Conservation (phyloP, 2,329 filamentous ascomycete genomes). For the Calonectria pseudoreteaudii region DNA sequence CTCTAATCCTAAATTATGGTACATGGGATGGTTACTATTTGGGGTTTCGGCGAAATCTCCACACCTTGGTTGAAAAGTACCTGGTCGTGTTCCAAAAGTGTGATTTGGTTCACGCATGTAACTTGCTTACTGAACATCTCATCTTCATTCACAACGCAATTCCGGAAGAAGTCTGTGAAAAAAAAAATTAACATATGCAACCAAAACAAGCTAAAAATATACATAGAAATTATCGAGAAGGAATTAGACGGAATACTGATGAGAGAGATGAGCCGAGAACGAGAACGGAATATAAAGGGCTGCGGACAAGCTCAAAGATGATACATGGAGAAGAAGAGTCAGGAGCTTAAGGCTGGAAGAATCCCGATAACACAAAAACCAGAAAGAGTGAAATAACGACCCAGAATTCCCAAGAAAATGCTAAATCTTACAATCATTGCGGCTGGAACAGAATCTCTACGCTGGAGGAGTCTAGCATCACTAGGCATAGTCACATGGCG, state of each 20-base stretch:
- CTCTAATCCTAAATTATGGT: not conserved
- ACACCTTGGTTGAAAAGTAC: not conserved
- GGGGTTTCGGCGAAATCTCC: not conserved
- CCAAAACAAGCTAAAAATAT: too few relatives aligned
- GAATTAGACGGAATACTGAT: not conserved
- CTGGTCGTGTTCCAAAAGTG: not conserved
- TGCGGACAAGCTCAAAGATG: too few relatives aligned
- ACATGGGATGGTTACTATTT: not conserved
- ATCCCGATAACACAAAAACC: too few relatives aligned
- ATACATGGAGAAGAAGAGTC: too few relatives aligned
- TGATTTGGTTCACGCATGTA: too few relatives aligned
- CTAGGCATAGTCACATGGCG: not conserved
- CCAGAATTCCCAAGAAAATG: not conserved
- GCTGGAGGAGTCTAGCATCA: not conserved
- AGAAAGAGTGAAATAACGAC: too few relatives aligned
- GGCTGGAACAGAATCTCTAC: not conserved
- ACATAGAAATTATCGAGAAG: too few relatives aligned
- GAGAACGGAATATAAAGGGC: not conserved
- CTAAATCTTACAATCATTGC: not conserved
- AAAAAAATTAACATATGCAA: too few relatives aligned
- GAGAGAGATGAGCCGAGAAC: not conserved
- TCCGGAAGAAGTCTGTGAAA: too few relatives aligned
- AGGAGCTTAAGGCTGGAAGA: too few relatives aligned
- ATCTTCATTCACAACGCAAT: too few relatives aligned
- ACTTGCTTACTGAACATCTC: too few relatives aligned